A percentile compares a stretch with the other conserved stretches of the same genome.
Conservation (phyloP, 169 alveolate genomes). For the Plasmodium gaboni region DNA sequence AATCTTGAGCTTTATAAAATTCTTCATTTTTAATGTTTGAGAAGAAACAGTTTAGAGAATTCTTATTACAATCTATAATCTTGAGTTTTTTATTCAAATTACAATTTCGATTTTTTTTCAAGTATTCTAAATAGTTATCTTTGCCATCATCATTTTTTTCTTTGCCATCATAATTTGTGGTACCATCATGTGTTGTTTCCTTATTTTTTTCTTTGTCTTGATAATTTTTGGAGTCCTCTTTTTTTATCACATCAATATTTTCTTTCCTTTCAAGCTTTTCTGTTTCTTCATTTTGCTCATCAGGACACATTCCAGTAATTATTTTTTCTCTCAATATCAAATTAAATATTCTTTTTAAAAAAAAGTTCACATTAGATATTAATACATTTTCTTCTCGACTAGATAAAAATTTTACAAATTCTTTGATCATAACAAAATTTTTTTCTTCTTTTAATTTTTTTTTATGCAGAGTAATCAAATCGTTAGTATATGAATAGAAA, state of each 20-base stretch:
- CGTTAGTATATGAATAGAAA: too few species aligned
- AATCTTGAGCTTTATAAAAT: conserved; percentile 10
- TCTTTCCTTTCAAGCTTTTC: background rate
- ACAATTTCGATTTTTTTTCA: background rate
- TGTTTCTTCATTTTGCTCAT: background rate
- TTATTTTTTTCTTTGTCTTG: background rate
- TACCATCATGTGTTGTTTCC: background rate
- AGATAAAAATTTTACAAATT: conserved; percentile 10
- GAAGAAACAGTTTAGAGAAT: conserved; percentile 1
- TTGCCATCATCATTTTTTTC: background rate
- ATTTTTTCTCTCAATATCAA: conserved; percentile 39
- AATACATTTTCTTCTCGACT: background rate
- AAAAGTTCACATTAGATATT: background rate
- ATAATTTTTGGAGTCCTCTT: background rate
- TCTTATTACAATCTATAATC: background rate
- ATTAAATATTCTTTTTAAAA: conserved; percentile 36
- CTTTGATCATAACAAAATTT: conserved; percentile 6
- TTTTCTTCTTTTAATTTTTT: conserved; percentile 20
- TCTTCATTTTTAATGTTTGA: background rate
- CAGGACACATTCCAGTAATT: conserved; percentile 19
- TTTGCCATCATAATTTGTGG: background rate
- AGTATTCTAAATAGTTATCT: background rate
- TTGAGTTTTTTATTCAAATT: background rate
- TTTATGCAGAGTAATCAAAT: background rate
- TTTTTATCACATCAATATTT: background rate